Percentiles rank a stretch among this genome's conserved stretches.
phyloP scores from a whole-genome alignment of 176 grass and related monocot genomes.

The Echinochloa phyllopogon region DNA sequence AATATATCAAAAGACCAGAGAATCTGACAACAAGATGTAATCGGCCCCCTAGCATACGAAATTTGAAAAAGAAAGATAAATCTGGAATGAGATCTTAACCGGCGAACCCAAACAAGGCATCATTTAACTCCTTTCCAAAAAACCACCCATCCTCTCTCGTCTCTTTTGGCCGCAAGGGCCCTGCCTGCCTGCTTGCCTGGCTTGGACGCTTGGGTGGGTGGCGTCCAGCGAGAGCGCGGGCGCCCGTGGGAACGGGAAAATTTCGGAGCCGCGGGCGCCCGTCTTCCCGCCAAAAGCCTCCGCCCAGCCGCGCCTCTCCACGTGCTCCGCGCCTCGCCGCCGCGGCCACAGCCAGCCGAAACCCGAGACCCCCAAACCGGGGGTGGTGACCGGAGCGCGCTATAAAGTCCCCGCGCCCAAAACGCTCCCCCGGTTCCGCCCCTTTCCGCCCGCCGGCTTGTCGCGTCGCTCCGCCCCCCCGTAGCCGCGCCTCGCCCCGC shows the following conservation, averaged over 20 bases:
- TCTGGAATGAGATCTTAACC: background rate
- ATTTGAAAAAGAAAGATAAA: background rate
- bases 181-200: background rate
- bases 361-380: background rate
- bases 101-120: background rate
- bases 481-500: background rate
- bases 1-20: background rate
- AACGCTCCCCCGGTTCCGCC: background rate
- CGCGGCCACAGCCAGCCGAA: constrained; percentile 28
- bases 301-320: background rate
- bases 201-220: background rate
- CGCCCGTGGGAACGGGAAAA: constrained; percentile 11
- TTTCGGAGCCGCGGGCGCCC: constrained; percentile 28
- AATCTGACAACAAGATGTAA: background rate
- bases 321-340: constrained; percentile 29
- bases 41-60: background rate
- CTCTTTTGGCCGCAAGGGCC: background rate
- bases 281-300: constrained; percentile 43
- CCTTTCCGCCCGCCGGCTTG: background rate
- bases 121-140: background rate
- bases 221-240: background rate
- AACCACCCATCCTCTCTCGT: background rate
- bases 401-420: constrained; percentile 22
- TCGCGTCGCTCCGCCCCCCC: constrained; percentile 24
- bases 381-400: background rate